A percentile compares a stretch with the other conserved stretches of the same genome.
phyloP scores from a whole-genome alignment of 257 asterid species.

The Solanum peruvianum region DNA sequence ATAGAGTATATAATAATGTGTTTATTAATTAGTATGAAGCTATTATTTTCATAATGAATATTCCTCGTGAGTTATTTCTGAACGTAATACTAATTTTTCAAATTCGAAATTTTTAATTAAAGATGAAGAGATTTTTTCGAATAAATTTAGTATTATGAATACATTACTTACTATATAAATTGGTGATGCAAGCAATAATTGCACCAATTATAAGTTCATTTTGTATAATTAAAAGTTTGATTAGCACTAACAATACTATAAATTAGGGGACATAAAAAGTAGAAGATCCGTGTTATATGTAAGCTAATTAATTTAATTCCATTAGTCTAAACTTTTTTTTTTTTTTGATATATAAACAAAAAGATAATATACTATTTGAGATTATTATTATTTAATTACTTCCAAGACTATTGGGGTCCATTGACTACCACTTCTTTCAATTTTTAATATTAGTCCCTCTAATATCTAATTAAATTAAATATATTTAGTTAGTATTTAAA shows the following conservation, averaged over 20 bases:
- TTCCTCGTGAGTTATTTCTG: not conserved
- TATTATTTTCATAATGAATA: not conserved
- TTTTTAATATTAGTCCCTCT: not conserved
- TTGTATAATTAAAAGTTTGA: not conserved
- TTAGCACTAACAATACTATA: not conserved
- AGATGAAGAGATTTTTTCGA: accelerated
- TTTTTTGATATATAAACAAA: not conserved
- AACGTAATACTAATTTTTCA: not conserved
- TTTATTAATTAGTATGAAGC: not conserved
- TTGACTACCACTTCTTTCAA: constrained; percentile 24
- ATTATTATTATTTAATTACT: not conserved
- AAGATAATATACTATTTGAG: not conserved
- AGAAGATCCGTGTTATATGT: constrained; percentile 17
- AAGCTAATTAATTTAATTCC: constrained; percentile 17
- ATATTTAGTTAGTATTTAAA: not conserved
- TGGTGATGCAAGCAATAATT: not conserved
- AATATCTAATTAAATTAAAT: not conserved
- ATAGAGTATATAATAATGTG: not conserved
- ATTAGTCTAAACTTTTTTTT: not conserved
- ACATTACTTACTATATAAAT: not conserved
- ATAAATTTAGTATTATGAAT: not conserved
- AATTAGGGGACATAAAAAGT: constrained; percentile 15
- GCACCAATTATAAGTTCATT: not conserved
- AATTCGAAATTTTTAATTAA: not conserved
- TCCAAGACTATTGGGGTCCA: constrained; percentile 20